Percentiles rank a stretch among this genome's conserved stretches.
Conservation (phyloP, 2,329 filamentous ascomycete genomes). For the Ceratocystis cubensis region DNA sequence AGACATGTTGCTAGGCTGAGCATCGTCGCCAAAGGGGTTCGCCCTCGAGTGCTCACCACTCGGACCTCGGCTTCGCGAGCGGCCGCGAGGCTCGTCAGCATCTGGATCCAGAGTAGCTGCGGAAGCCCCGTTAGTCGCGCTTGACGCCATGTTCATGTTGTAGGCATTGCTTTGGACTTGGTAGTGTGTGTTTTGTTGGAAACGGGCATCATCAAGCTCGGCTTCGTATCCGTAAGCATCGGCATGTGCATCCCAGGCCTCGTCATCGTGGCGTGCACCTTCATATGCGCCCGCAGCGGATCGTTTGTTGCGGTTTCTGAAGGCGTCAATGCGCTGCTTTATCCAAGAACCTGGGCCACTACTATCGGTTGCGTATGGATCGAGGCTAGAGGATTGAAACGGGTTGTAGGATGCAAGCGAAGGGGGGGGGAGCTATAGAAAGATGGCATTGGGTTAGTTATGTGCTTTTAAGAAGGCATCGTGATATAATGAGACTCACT, state of each 20-base stretch:
- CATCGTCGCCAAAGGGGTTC: slow-evolving; percentile 63
- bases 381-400: slow-evolving; percentile 43
- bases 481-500: slow-evolving; percentile 31
- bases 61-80: slow-evolving; percentile 34
- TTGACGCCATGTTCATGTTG: slow-evolving; percentile 37
- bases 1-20: slow-evolving; percentile 47
- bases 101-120: slow-evolving; percentile 21
- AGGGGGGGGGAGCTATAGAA: slow-evolving; percentile 52
- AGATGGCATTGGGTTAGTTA: background rate
- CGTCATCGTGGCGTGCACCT: slow-evolving; percentile 47
- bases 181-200: slow-evolving; percentile 18
- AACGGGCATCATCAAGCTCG: slow-evolving; percentile 15
- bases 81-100: slow-evolving; percentile 26
- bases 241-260: slow-evolving; percentile 69
- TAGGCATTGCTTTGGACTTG: slow-evolving; percentile 33
- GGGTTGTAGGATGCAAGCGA: slow-evolving; percentile 57
- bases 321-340: slow-evolving; percentile 48
- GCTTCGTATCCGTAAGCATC: slow-evolving; percentile 42
- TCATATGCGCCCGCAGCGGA: slow-evolving; percentile 63
- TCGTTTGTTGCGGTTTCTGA: slow-evolving; percentile 54
- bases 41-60: slow-evolving; percentile 26
- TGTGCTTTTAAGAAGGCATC: background rate
- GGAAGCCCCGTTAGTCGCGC: slow-evolving; percentile 28
- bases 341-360: slow-evolving; percentile 60
- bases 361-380: slow-evolving; percentile 33